These are phyloP conservation scores for Sonneratia caseolaris DNA, from an alignment of 345 rosid genomes.

Conservation along the genomic window DNA sequence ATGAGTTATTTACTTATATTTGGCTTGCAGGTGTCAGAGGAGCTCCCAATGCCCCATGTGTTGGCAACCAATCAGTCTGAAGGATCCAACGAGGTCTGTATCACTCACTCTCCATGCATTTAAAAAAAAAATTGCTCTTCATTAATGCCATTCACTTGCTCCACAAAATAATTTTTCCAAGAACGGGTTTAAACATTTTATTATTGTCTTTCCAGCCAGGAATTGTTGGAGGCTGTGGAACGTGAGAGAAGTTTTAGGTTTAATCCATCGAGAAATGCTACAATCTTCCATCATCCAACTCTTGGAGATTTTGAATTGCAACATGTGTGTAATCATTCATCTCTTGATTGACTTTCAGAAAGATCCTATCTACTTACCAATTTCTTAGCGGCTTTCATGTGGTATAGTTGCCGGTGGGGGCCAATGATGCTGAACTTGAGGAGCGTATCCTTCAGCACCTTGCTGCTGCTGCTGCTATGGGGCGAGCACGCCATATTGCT, in stretches of 20 bases:
- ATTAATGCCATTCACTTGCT: neutral
- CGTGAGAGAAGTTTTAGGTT: constrained; percentile 74
- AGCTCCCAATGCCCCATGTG: constrained; percentile 99
- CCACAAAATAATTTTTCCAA: neutral
- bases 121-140: neutral
- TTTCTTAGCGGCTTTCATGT: constrained; percentile 9
- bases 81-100: constrained; percentile 71
- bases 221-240: constrained; percentile 79
- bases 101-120: neutral
- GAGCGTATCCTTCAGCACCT: constrained; percentile 93
- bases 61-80: constrained; percentile 83
- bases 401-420: constrained; percentile 64
- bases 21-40: constrained; percentile 76
- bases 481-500: constrained; percentile 64
- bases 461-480: constrained; percentile 97
- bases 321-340: constrained; percentile 45
- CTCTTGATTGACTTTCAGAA: constrained; percentile 3
- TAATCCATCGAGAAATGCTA: constrained; percentile 65
- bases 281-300: constrained; percentile 90
- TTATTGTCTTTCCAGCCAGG: constrained; percentile 51
- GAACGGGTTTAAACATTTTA: neutral
- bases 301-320: constrained; percentile 92
- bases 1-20: neutral
- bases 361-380: neutral
- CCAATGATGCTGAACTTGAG: constrained; percentile 80